Evolutionary conservation across 2,329 filamentous ascomycete genomes (phyloP).

Genomic region (Beauveria australis): DNA sequence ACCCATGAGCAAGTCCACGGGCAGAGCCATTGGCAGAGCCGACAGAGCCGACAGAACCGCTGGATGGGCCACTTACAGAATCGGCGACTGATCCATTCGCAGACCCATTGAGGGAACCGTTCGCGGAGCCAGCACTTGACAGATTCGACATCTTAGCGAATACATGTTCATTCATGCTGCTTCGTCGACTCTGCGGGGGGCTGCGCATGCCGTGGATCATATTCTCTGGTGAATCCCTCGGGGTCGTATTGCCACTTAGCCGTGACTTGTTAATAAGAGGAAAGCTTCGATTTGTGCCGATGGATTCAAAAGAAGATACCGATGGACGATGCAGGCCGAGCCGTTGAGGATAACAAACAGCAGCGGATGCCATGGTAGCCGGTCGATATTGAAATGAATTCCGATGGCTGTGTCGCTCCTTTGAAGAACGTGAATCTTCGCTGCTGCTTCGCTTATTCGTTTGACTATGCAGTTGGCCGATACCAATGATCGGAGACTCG

Average conservation of each 20-base stretch:
- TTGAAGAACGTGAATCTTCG: slow-evolving; percentile 16
- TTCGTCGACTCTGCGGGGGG: neutral
- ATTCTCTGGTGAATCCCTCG: slow-evolving; percentile 40
- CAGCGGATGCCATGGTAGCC: neutral
- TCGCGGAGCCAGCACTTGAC: neutral
- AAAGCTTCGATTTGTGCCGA: slow-evolving; percentile 53
- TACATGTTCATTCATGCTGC: slow-evolving; percentile 6
- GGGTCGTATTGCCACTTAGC: slow-evolving; percentile 38
- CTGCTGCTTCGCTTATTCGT: slow-evolving; percentile 1
- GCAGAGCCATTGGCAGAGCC: neutral
- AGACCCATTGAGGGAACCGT: slow-evolving; percentile 1
- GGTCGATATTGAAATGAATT: slow-evolving; percentile 12
- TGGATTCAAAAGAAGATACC: slow-evolving; percentile 48
- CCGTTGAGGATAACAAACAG: neutral
- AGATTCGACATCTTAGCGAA: slow-evolving; percentile 1
- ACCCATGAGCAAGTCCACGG: neutral
- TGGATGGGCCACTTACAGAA: neutral
- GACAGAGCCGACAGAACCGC: neutral
- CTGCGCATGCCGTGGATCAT: slow-evolving; percentile 26
- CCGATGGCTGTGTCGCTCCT: slow-evolving; percentile 8
- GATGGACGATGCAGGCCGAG: slow-evolving; percentile 43
- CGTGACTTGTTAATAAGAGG: slow-evolving; percentile 48
- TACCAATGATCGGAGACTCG: slow-evolving; percentile 6
- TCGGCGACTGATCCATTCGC: neutral
- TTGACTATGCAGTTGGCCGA: neutral